A percentile compares a stretch with the other conserved stretches of the same genome.
Evolutionary conservation across 192 early-diverging fungal species (phyloP).

Genomic region (Paraglomus brasilianum): DNA sequence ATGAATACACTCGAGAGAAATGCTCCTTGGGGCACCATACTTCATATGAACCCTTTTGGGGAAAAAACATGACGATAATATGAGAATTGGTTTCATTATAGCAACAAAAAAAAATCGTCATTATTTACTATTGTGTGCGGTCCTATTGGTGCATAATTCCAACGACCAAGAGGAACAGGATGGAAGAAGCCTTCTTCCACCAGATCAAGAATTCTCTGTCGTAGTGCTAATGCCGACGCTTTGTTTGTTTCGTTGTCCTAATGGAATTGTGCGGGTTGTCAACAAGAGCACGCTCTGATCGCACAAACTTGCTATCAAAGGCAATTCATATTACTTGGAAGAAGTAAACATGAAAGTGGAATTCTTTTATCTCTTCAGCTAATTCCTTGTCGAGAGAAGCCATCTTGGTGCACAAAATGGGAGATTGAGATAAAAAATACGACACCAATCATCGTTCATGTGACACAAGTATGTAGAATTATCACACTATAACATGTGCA

Average conservation of each 20-base stretch:
- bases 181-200: conserved; percentile 52
- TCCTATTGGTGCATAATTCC: conserved; percentile 49
- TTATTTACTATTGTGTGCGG: conserved; percentile 56
- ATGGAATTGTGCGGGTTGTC: too few relatives aligned
- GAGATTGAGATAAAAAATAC: too few relatives aligned
- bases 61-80: too few relatives aligned
- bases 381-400: too few relatives aligned
- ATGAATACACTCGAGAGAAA: conserved; percentile 56
- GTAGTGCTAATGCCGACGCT: conserved; percentile 35
- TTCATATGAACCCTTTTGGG: conserved; percentile 50
- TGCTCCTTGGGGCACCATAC: conserved; percentile 63
- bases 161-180: conserved; percentile 47
- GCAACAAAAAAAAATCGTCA: too few relatives aligned
- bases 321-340: conserved; percentile 34
- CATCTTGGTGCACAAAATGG: too few relatives aligned
- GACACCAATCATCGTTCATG: too few relatives aligned
- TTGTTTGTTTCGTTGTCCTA: conserved; percentile 44
- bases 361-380: conserved; percentile 58
- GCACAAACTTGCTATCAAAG: too few relatives aligned
- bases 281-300: neutral
- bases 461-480: too few relatives aligned
- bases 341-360: conserved; percentile 69
- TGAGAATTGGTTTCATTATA: conserved; percentile 7
- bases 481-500: too few relatives aligned
- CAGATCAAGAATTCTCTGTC: conserved; percentile 45